Evolutionary conservation across 805 yeast species (phyloP).

Genomic region (Blastobotrys americana): DNA sequence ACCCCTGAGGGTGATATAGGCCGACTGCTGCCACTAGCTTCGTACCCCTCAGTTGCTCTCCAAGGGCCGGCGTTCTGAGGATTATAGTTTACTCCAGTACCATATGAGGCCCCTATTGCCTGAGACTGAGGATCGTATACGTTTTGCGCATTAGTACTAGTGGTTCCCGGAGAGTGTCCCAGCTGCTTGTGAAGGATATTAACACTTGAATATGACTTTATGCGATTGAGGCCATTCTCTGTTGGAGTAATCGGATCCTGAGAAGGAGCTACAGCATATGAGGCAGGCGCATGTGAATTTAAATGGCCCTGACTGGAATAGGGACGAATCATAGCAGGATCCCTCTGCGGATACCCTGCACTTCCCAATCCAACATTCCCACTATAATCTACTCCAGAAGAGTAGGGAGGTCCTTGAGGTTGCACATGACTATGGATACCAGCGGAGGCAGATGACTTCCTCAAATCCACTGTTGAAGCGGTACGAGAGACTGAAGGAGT

Average conservation of each 20-base stretch:
- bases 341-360: no score
- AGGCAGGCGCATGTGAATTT: not conserved
- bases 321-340: not conserved
- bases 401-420: not conserved
- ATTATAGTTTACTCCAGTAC: no score
- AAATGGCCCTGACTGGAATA: not conserved
- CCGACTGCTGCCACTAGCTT: not conserved
- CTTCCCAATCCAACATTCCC: not conserved
- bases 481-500: conserved; percentile 13
- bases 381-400: not conserved
- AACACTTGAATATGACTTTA: not conserved
- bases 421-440: no score
- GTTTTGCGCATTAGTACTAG: no score
- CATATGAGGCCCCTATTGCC: no score
- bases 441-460: not conserved
- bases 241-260: not conserved
- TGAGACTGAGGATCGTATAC: not conserved
- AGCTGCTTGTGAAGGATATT: not conserved
- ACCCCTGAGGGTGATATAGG: not conserved
- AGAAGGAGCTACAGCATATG: no score
- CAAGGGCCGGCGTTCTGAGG: not conserved
- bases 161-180: not conserved
- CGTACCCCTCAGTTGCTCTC: not conserved
- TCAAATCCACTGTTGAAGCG: not conserved
- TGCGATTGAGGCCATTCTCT: not conserved